Base-by-base conservation (phyloP, 2,329 filamentous ascomycete genomes). In the Huntiella decipiens region DNA sequence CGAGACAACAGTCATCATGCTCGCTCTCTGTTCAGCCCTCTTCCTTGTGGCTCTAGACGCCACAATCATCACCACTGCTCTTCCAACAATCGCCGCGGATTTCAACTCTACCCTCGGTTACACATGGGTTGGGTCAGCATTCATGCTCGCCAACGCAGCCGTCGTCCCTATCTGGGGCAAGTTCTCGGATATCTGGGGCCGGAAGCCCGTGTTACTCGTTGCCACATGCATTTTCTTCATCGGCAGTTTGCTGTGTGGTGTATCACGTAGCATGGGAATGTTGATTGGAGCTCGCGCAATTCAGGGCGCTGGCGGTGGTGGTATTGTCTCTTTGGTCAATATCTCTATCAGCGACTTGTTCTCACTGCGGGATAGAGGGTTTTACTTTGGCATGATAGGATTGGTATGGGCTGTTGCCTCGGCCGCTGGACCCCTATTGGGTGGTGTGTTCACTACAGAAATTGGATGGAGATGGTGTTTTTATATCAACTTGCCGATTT, bases 81-180 rank as follows among this genome's bases (percentile, higher is more conserved):
- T 81, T 4, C 77, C 79, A 0, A 75, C 74, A 11, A 82, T 83
- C 51, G 67, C 73, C 4, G 60, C 61, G 32, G 66, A 80, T 50
- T 72, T 87, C 50, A 56, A 74, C 38, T 81, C 79, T 4, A 73
- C 73, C 3, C 64, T 71, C 12, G 81, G 80, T 17, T 87, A 86
- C 60, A 72, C 77, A 44, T 87, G 82, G 83, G 77, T 88, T 51
- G 82, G 82, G 11, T 75, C 72, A 34, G 74, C 80, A 2, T 88
- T 82, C 55, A 65, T 85, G 5, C 71, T 87, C 8, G 79, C 76
- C 46, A 79, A 76, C 56, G 76, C 79, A 1, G 72, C 66, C 58
- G 70, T 72, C 1, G 73, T 74, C 0, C 79, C 80, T 0, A 74
- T 79, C 43, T 87, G 80, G 81, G 79, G 77, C 47, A 72, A 73